phyloP scores from a whole-genome alignment of 257 asterid genomes.

The Anisodus acutangulus region DNA sequence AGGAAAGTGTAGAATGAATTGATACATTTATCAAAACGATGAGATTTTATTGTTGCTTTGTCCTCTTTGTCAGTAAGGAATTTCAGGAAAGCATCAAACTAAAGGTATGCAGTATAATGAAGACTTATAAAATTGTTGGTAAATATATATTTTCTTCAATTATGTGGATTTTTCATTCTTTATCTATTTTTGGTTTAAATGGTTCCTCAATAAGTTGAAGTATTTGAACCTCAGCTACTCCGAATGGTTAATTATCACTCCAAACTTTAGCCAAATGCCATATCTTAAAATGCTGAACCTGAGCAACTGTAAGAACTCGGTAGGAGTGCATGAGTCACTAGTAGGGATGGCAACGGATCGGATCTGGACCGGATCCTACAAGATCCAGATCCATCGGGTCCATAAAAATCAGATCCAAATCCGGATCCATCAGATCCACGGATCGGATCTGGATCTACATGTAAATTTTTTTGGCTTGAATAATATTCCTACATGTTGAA shows the following conservation, averaged over 20 bases:
- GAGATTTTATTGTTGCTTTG: neutral
- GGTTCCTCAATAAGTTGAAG: slow-evolving; percentile 24
- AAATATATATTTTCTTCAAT: no score
- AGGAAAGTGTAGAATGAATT: neutral
- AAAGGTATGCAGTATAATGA: no score
- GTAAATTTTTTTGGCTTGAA: no score
- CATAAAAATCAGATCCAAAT: no score
- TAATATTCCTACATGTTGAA: no score
- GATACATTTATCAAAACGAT: neutral
- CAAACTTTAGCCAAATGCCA: slow-evolving; percentile 27
- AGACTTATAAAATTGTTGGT: no score
- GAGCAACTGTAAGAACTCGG: slow-evolving; percentile 24
- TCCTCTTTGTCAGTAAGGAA: neutral
- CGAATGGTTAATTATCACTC: neutral
- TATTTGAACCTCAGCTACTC: slow-evolving; percentile 32
- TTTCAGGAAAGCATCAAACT: no score
- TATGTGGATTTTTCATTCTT: neutral
- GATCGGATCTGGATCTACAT: no score
- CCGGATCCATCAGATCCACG: no score
- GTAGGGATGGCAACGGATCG: no score
- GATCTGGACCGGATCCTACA: no score
- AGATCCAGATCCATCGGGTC: no score
- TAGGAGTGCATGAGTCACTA: slow-evolving; percentile 5
- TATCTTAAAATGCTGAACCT: slow-evolving; percentile 23
- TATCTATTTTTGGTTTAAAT: neutral